These are phyloP conservation scores for Podospora pseudopauciseta DNA, from an alignment of 495 filamentous ascomycete genomes.

Conservation along the genomic window DNA sequence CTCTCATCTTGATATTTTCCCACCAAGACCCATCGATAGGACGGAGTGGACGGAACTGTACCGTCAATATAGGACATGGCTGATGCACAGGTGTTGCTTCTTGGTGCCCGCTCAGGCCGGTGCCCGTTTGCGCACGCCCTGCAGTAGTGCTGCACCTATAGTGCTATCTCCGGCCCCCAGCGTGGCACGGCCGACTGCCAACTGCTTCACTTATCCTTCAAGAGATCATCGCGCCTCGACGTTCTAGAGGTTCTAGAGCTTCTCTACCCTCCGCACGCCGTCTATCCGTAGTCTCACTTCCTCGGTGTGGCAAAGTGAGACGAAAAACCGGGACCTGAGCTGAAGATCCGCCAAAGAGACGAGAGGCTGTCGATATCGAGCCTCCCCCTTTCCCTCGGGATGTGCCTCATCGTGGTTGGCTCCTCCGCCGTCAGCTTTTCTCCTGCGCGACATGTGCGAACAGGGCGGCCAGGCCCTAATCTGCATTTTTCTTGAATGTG, in stretches of 20 bases:
- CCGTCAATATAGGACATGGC: neutral
- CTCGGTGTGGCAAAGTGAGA: conserved; percentile 9
- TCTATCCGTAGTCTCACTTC: neutral
- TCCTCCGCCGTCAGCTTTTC: neutral
- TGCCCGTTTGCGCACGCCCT: conserved; percentile 2
- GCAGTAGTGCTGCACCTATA: conserved; percentile 6
- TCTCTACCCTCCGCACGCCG: neutral
- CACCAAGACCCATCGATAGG: neutral
- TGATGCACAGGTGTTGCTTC: neutral
- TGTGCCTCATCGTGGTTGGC: conserved; percentile 6
- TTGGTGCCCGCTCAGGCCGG: neutral
- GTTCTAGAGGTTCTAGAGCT: conserved; percentile 1
- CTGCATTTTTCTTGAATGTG: conserved; percentile 12
- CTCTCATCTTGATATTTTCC: neutral
- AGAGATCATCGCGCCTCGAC: neutral
- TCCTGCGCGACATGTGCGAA: conserved; percentile 4
- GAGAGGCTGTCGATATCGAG: neutral
- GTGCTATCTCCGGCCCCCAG: conserved; percentile 11
- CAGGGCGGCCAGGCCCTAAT: conserved; percentile 2
- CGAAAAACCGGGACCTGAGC: neutral
- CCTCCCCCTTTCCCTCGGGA: neutral
- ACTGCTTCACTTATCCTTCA: neutral
- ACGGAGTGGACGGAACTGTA: neutral
- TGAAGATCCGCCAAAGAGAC: conserved; percentile 5
- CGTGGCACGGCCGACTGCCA: conserved; percentile 10